Base-by-base conservation (phyloP, 139 green algal species). In the Astrephomene gubernaculifera region DNA sequence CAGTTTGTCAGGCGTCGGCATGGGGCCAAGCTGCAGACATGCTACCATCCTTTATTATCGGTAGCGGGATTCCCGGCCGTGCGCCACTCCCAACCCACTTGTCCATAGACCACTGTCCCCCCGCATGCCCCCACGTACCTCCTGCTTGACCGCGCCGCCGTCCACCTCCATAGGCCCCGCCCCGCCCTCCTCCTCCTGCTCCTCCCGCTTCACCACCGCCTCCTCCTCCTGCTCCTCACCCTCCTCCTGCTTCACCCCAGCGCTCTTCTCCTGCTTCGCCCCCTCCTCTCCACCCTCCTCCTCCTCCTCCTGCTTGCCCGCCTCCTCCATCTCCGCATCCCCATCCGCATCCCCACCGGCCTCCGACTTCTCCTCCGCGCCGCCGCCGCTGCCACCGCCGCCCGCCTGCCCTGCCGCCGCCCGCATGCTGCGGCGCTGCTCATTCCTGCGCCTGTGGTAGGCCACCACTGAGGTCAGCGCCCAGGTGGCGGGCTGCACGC, bases 401-500 rank as follows among this genome's bases (percentile, higher is more conserved):
- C 33, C 78, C 19, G 36, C 78, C 41, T 52, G 35, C 5, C 61
- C 72, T 67, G 39, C 44, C 44, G 44, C 71, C 41, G 17, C 31
- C 31, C 52, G 25, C 52, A 22, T 33, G 14, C 57, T 21, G 31
- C 61, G 61, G 35, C 76, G 72, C 52, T 68, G 33, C 79, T 85
- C 79, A 27, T 68, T 76, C 19, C 44, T 22, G 24, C 80, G 85
- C 49, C 88, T 84, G 41, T 85, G 35, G 53, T 89, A 88, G 14
- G 60, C 71, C 2, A 91, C 89, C 27, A 92, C 84, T 0, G 87
- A 54, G 2, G 61, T 83, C 53, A 98, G 93, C 4, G 95, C 95
- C 71, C 95, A 99, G 14, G 92, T 97, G 60, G 91, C 92, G 9
- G 93, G 92, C 24, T 92, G 92, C 24, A 97, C 87, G 44, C 91